Conservation (phyloP, 169 alveolate genomes). For the Eimeria tenella region DNA sequence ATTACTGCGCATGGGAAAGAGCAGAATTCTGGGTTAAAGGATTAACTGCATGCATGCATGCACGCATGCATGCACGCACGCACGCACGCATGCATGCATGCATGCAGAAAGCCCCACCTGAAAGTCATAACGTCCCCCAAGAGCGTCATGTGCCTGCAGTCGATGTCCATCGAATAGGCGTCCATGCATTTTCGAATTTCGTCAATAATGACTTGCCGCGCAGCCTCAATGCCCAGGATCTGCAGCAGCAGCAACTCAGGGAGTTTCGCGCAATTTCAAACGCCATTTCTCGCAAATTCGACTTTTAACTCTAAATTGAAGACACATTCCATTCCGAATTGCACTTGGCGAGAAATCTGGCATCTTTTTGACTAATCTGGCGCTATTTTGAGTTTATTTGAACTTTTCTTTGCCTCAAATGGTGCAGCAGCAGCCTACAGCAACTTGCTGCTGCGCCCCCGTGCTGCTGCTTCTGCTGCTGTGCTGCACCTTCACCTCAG, state of each 20-base stretch:
- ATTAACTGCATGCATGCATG: background rate
- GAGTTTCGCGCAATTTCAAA: background rate
- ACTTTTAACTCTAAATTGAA: too few species aligned
- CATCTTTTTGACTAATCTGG: too few species aligned
- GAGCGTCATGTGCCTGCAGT: conserved; percentile 97
- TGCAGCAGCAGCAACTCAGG: background rate
- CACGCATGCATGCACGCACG: background rate
- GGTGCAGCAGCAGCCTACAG: too few species aligned
- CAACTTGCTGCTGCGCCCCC: too few species aligned
- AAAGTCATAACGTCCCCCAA: conserved; percentile 99
- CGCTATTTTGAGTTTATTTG: too few species aligned
- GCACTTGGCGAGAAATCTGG: too few species aligned
- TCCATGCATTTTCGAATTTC: conserved; percentile 96
- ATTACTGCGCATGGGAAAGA: background rate
- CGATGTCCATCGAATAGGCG: conserved; percentile 96
- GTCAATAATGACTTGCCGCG: conserved; percentile 95
- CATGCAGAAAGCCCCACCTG: conserved; percentile 83
- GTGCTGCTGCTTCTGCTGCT: too few species aligned
- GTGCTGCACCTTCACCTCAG: too few species aligned
- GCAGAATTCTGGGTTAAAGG: background rate
- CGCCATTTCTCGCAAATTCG: too few species aligned
- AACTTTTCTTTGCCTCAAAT: too few species aligned
- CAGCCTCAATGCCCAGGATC: conserved; percentile 93
- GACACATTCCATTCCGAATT: too few species aligned
- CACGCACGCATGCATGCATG: background rate